Evolutionary conservation across 2,329 filamentous ascomycete genomes (phyloP).

Genomic region (Parafenestella ontariensis): DNA sequence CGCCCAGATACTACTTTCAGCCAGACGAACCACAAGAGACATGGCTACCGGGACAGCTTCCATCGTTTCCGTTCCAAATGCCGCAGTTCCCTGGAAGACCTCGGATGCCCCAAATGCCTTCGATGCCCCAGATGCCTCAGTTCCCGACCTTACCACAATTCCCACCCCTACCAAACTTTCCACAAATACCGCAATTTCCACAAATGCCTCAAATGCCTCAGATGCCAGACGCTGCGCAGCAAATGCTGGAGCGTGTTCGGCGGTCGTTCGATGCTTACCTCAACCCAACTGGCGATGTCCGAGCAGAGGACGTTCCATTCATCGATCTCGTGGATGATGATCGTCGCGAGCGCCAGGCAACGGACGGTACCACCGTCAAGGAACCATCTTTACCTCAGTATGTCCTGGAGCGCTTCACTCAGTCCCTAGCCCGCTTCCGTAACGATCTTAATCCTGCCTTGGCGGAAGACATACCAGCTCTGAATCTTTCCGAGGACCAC

Average conservation of each 20-base stretch:
- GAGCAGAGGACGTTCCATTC: conserved; percentile 42
- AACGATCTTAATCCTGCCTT: conserved; percentile 51
- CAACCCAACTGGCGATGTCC: conserved; percentile 47
- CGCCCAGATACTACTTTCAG: conserved; percentile 47
- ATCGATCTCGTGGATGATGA: conserved; percentile 48
- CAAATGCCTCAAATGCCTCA: conserved; percentile 29
- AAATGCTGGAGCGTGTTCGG: conserved; percentile 46
- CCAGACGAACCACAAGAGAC: conserved; percentile 47
- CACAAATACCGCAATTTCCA: conserved; percentile 28
- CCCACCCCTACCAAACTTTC: conserved; percentile 42
- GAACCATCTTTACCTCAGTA: conserved; percentile 54
- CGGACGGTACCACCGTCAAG: conserved; percentile 44
- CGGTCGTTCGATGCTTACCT: conserved; percentile 54
- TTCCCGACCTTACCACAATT: conserved; percentile 40
- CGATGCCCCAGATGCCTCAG: conserved; percentile 43
- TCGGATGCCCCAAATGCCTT: conserved; percentile 41
- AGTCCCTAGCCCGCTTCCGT: conserved; percentile 54
- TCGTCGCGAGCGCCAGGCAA: conserved; percentile 41
- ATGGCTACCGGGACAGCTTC: conserved; percentile 47
- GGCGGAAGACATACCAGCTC: conserved; percentile 38
- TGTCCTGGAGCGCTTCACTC: conserved; percentile 54
- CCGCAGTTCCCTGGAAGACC: conserved; percentile 43
- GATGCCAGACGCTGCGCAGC: conserved; percentile 42
- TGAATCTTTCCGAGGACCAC: conserved; percentile 37
- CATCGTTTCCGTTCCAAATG: conserved; percentile 47